These are phyloP conservation scores for Uromyces viciae-fabae DNA, from an alignment of 1,284 basidiomycete genomes.

Conservation along the genomic window DNA sequence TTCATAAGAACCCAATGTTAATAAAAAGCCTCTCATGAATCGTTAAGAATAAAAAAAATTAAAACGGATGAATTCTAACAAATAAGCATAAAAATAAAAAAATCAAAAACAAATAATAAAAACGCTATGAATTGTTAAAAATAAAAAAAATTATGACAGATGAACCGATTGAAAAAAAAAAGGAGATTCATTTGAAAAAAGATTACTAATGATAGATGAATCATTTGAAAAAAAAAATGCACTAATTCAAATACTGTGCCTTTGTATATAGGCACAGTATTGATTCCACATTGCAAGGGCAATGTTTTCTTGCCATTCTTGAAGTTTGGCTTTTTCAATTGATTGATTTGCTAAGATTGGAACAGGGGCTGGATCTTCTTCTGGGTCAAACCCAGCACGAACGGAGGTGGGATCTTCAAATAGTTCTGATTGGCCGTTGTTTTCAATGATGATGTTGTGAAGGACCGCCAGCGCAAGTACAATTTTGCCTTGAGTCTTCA, in stretches of 20 bases:
- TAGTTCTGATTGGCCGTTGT: neutral
- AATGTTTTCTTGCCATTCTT: neutral
- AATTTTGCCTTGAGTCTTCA: conserved; percentile 10
- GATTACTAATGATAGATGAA: neutral
- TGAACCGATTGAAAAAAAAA: neutral
- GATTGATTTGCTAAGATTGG: neutral
- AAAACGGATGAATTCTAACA: too few relatives aligned
- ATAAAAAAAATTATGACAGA: neutral
- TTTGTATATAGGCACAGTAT: neutral
- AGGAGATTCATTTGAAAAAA: too few relatives aligned
- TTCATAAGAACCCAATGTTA: neutral
- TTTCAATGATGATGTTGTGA: conserved; percentile 1
- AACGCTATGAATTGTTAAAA: neutral
- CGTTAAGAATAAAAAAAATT: neutral
- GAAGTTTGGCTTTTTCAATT: neutral
- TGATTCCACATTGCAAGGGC: neutral
- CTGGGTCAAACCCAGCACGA: neutral
- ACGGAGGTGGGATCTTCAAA: neutral
- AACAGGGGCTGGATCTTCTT: neutral
- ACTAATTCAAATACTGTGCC: neutral
- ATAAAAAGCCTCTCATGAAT: neutral
- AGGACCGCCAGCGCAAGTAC: neutral
- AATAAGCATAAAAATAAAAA: neutral
- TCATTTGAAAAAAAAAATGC: neutral
- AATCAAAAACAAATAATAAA: neutral